Evolutionary conservation across 805 yeast species (phyloP), one percentile per base, ranked within the genome.

Genomic region (Candida peoriensis): DNA sequence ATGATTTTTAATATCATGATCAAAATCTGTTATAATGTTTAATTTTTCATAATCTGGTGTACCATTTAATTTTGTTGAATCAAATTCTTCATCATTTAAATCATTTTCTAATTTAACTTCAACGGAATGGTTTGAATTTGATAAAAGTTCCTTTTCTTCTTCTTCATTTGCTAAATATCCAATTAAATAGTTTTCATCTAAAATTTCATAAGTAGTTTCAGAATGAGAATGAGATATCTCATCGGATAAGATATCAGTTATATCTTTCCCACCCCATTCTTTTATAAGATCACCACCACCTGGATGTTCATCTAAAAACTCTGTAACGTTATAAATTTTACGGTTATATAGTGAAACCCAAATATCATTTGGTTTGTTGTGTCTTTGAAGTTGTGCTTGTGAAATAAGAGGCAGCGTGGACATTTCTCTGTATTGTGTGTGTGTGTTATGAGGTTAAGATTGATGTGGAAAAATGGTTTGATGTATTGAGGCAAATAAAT

Each of bases 271-370:
- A 21, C 83, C 95, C 54, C 77, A 72, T 48, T 85, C 95, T 33
- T 75, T 61, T 38, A 86, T 66, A 21, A 85, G 83, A 55, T 85
- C 95, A 37, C 79, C 81, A 38, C 95, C 95, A 55, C 95, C 95
- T 18, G 82, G 81, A 54, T 76, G 81, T 44, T 68, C 72, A 36
- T 67, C 72, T 44, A 67, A 46, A 42, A 68, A 68, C 24, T 59
- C 61, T 1, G 95, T 81, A 32, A 90, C 90, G 54, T 90, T 79
- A 57, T 89, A 90, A 24, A 90, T 77, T 48, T 84, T 86, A 53
- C 96, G 70, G 54, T 81, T 58, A 60, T 81, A 76, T 14, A 89
- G 63, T 2, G 94, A 75, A 36, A 89, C 94, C 89, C 90, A 83
- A 43, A 90, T 78, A 42, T 81, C 80, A 11, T 64, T 46, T 16